Conservation (phyloP, 1,139 yeast species). For the Zygoascus hellenicus region DNA sequence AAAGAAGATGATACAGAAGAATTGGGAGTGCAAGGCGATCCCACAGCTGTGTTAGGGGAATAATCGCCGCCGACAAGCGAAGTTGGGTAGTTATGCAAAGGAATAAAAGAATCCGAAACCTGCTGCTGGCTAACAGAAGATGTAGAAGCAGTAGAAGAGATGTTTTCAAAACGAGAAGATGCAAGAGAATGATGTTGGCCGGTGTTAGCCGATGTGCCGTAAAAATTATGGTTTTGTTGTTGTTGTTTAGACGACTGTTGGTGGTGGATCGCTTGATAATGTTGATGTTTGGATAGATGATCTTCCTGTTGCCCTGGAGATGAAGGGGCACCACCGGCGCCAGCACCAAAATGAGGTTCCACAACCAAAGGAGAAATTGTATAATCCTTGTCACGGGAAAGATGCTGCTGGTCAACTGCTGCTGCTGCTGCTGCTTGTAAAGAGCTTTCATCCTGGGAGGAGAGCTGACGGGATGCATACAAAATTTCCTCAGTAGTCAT, state of each 20-base stretch:
- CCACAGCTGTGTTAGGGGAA: conserved; percentile 8
- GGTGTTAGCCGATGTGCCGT: not conserved
- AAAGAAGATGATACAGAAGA: conserved; percentile 14
- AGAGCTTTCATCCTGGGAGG: not conserved
- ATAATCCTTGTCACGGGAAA: no score
- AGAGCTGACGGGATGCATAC: conserved; percentile 3
- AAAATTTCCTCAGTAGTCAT: conserved; percentile 4
- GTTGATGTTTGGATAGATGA: not conserved
- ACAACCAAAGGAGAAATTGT: conserved; percentile 2
- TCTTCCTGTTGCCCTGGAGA: not conserved
- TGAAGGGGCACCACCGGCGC: no score
- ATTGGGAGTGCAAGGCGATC: conserved; percentile 1
- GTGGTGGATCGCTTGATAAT: not conserved
- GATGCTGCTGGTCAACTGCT: not conserved
- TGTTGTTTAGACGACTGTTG: not conserved
- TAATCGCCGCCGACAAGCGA: not conserved
- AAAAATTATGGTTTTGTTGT: not conserved
- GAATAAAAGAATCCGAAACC: not conserved
- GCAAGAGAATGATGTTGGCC: not conserved
- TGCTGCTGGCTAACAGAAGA: not conserved
- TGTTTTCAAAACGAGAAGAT: not conserved
- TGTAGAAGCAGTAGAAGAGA: not conserved
- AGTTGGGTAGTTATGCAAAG: no score
- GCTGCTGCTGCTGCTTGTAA: not conserved
- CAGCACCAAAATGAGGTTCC: not conserved